Conservation (phyloP, 129 eudicot species). For the Glebionis coronaria region DNA sequence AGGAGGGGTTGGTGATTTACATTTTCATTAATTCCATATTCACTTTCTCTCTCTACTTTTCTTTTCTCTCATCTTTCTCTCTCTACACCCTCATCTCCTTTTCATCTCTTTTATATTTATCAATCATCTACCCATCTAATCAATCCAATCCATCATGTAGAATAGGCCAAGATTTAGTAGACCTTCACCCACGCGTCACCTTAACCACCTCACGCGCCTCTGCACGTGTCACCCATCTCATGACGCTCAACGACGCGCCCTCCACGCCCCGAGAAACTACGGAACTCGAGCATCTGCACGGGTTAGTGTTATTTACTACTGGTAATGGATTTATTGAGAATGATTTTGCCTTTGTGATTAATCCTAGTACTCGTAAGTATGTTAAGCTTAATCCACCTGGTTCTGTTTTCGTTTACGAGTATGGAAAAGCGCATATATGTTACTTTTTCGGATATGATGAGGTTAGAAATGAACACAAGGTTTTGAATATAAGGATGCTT, state of each 20-base stretch:
- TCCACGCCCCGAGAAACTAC: background rate
- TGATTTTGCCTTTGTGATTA: conserved; percentile 23
- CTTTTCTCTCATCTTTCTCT: too few relatives aligned
- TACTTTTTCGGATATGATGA: background rate
- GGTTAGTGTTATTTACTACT: background rate
- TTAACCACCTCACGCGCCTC: too few relatives aligned
- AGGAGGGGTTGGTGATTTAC: too few relatives aligned
- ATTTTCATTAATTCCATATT: too few relatives aligned
- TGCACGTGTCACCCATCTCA: conserved; percentile 5
- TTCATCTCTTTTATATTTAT: too few relatives aligned
- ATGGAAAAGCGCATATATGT: background rate
- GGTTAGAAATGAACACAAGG: too few relatives aligned
- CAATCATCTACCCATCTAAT: too few relatives aligned
- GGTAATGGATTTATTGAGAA: background rate
- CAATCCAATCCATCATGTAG: too few relatives aligned
- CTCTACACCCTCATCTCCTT: too few relatives aligned
- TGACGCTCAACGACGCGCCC: conserved; percentile 10
- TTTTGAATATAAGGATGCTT: too few relatives aligned
- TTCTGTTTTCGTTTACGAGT: background rate
- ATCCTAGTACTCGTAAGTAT: conserved; percentile 15
- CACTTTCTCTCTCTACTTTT: too few relatives aligned
- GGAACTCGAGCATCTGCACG: conserved; percentile 20
- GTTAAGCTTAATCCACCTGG: background rate
- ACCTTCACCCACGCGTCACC: background rate
- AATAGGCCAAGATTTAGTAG: too few relatives aligned